Base-by-base conservation (phyloP, 2,329 filamentous ascomycete species). In the Ophiostoma tasmaniense region DNA sequence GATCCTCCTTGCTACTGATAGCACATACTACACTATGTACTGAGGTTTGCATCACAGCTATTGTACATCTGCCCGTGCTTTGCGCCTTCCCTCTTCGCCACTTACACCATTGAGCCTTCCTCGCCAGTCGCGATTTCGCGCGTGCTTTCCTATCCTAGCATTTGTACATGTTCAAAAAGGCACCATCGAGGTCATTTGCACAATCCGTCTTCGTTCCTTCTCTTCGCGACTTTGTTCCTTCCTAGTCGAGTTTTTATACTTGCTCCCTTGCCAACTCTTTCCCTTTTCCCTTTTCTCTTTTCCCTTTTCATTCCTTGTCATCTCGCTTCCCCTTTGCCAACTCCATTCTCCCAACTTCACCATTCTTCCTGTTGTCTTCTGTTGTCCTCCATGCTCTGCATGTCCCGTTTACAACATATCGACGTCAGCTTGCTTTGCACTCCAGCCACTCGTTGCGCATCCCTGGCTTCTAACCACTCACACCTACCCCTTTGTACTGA, bases 81-180 rank as follows among this genome's bases (percentile, higher is more conserved):
- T 14, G 55, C 25, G 10, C 55, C 55, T 61, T 61, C 55, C 55
- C 14, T 61, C 25, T 30, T 59, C 10, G 55, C 22, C 55, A 25
- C 25, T 61, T 61, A 61, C 55, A 61, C 52, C 55, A 61, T 61
- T 14, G 55, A 61, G 55, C 55, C 25, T 61, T 61, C 50, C 22
- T 25, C 5, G 13, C 50, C 11, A 14, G 50, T 14, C 50, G 50
- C 50, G 7, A 25, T 28, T 25, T 8, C 3, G 8, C 55, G 11
- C 20, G 55, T 25, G 30, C 55, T 61, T 61, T 61, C 55, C 25
- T 22, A 8, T 33, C 33, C 33, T 33, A 8, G 33, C 8, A 33
- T 6, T 33, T 33, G 33, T 33, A 33, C 33, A 33, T 33, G 33
- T 8, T 50, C n/a, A 1, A 20, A 5, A n/a, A 6, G 7, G 4